phyloP scores from a whole-genome alignment of 768 basidiomycete species.

The Tulasnella sp. region DNA sequence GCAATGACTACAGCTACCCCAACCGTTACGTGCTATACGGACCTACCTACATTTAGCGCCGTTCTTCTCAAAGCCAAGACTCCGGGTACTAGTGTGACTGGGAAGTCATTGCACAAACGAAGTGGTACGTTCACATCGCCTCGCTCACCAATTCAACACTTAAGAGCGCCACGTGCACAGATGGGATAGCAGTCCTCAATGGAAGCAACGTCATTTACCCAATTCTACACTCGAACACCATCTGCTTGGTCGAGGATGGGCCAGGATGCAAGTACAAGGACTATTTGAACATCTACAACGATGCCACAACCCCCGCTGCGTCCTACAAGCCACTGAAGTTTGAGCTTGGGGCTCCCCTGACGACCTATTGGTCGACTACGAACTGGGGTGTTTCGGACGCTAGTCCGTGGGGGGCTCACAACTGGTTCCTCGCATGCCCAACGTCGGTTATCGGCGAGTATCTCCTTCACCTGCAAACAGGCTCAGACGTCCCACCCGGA shows the following conservation, averaged over 20 bases:
- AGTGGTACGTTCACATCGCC: neutral
- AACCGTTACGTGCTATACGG: neutral
- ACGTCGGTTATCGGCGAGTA: neutral
- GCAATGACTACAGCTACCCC: neutral
- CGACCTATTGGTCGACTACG: neutral
- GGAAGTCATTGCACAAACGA: neutral
- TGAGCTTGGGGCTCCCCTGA: neutral
- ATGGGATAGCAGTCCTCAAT: neutral
- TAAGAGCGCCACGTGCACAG: neutral
- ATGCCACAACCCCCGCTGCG: neutral
- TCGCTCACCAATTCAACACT: neutral
- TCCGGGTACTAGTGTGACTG: neutral
- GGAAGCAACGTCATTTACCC: neutral
- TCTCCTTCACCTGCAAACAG: neutral
- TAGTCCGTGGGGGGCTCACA: neutral
- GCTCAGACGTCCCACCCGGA: neutral
- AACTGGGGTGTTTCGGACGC: neutral
- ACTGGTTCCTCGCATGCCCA: neutral
- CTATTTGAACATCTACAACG: neutral
- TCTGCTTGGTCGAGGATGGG: neutral
- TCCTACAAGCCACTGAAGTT: neutral
- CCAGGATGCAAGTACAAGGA: constrained; percentile 1
- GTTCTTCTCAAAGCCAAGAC: neutral
- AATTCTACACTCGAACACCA: neutral
- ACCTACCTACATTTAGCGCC: neutral